Evolutionary conservation across 805 yeast genomes (phyloP).

Genomic region (Candida michaelii): DNA sequence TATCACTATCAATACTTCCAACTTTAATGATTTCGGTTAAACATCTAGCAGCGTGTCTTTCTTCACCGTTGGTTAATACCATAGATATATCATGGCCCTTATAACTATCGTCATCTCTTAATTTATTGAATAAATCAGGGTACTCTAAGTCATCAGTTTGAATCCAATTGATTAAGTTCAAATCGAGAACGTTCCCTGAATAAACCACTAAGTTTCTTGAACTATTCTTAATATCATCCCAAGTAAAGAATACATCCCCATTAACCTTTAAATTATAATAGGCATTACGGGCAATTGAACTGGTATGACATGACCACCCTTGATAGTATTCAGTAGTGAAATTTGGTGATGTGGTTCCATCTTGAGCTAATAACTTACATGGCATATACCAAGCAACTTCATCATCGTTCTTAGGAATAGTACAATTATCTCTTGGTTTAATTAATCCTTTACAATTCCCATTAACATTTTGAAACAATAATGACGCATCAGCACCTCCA

Average conservation of each 20-base stretch:
- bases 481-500: conserved; percentile 83
- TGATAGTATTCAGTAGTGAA: conserved; percentile 61
- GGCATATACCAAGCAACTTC: conserved; percentile 96
- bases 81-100: conserved; percentile 82
- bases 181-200: conserved; percentile 85
- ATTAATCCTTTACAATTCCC: conserved; percentile 84
- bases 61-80: conserved; percentile 62
- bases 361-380: conserved; percentile 66
- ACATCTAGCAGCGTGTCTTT: conserved; percentile 76
- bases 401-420: conserved; percentile 60
- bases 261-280: conserved; percentile 58
- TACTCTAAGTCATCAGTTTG: conserved; percentile 65
- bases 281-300: conserved; percentile 62
- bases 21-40: conserved; percentile 82
- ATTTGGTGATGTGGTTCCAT: conserved; percentile 71
- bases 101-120: conserved; percentile 53
- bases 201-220: conserved; percentile 81
- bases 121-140: conserved; percentile 67
- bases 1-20: conserved; percentile 83
- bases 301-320: conserved; percentile 93
- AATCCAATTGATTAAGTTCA: conserved; percentile 75
- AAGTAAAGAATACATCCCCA: conserved; percentile 82
- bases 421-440: conserved; percentile 61
- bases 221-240: conserved; percentile 78
- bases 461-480: conserved; percentile 87